Conservation (phyloP, 805 yeast genomes). For the Teunomyces cretensis region DNA sequence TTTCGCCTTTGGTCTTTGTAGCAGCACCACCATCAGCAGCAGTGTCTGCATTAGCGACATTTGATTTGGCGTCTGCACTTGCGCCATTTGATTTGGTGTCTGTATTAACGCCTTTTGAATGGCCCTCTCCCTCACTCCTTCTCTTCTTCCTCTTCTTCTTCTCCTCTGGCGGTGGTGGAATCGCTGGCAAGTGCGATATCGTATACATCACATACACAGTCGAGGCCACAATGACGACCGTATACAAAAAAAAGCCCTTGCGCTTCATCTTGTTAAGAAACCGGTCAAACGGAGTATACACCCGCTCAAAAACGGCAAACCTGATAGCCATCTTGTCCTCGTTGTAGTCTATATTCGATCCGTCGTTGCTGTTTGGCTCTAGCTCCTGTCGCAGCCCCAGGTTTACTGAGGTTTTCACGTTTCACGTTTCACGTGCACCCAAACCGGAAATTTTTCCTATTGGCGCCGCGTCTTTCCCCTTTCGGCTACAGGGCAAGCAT, state of each 20-base stretch:
- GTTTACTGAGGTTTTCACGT: neutral
- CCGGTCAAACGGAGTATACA: conserved; percentile 28
- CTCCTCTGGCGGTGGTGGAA: conserved; percentile 11
- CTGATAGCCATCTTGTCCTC: neutral
- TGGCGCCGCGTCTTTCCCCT: conserved; percentile 4
- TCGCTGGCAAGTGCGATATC: conserved; percentile 14
- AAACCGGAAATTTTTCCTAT: neutral
- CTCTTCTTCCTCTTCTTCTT: conserved; percentile 1
- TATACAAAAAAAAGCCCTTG: conserved; percentile 35
- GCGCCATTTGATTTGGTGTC: too few relatives aligned
- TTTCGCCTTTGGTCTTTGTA: too few relatives aligned
- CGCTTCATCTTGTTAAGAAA: conserved; percentile 29
- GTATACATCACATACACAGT: conserved; percentile 27
- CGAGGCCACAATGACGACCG: conserved; percentile 29
- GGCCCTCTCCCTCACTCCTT: neutral
- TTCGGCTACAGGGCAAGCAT: neutral
- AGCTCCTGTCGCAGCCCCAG: too few relatives aligned
- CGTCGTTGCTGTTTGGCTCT: too few relatives aligned
- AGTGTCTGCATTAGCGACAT: conserved; percentile 7
- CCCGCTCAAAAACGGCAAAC: neutral
- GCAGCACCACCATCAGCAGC: too few relatives aligned
- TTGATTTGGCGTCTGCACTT: neutral
- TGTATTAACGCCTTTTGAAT: too few relatives aligned
- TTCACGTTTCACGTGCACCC: neutral
- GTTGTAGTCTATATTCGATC: neutral